These are phyloP conservation scores for Dactylis glomerata DNA, from an alignment of 176 grass and related monocot genomes.

Conservation along the genomic window DNA sequence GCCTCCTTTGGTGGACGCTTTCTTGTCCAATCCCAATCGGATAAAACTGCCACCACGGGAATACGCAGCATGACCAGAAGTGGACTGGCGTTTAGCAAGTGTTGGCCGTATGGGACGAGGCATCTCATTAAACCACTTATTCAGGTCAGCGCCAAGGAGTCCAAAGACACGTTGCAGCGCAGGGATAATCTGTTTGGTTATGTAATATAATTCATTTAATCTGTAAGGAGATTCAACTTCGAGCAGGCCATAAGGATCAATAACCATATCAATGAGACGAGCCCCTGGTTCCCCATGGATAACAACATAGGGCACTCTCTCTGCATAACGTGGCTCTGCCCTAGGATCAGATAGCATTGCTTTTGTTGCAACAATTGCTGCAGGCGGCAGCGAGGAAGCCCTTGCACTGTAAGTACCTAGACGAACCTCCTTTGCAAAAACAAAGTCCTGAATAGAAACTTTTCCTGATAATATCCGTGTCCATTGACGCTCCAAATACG, in stretches of 20 bases:
- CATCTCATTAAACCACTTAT: slow-evolving; percentile 80
- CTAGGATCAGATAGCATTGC: slow-evolving; percentile 68
- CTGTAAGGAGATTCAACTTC: slow-evolving; percentile 66
- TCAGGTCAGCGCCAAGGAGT: slow-evolving; percentile 72
- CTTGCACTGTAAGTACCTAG: slow-evolving; percentile 72
- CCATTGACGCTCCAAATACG: slow-evolving; percentile 81
- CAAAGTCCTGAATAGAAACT: slow-evolving; percentile 73
- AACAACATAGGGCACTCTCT: slow-evolving; percentile 87
- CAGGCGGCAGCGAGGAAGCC: slow-evolving; percentile 67
- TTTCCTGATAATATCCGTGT: slow-evolving; percentile 85
- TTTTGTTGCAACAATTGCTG: slow-evolving; percentile 93
- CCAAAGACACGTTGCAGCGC: slow-evolving; percentile 83
- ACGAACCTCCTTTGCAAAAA: slow-evolving; percentile 94
- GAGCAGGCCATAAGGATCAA: slow-evolving; percentile 74
- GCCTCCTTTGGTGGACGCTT: slow-evolving; percentile 45
- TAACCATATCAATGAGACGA: slow-evolving; percentile 83
- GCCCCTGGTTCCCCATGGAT: slow-evolving; percentile 92
- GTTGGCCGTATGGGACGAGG: slow-evolving; percentile 43
- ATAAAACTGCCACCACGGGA: slow-evolving; percentile 33
- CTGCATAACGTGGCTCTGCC: slow-evolving; percentile 75
- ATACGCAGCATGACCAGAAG: slow-evolving; percentile 27
- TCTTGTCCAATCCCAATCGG: slow-evolving; percentile 37
- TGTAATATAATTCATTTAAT: slow-evolving; percentile 88
- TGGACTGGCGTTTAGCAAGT: slow-evolving; percentile 33
- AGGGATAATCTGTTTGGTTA: slow-evolving; percentile 92